phyloP scores from a whole-genome alignment of 495 filamentous ascomycete species.

The Daldinia caldariorum region DNA sequence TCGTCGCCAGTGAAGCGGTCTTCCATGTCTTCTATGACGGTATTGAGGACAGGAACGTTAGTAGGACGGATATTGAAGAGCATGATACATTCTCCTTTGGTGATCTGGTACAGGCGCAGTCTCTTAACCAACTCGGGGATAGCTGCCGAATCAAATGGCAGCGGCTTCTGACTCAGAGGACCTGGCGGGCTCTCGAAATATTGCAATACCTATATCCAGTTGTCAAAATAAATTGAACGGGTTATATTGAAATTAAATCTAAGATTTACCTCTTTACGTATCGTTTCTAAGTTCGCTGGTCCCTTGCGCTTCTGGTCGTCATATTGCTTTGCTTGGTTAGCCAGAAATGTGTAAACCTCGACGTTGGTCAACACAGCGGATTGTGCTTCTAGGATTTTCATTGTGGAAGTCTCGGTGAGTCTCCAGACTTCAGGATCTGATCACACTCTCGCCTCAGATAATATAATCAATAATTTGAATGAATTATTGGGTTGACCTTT shows the following conservation, averaged over 20 bases:
- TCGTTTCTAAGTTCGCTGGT: conserved; percentile 52
- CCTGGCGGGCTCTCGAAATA: conserved; percentile 54
- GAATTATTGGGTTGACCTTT: not conserved
- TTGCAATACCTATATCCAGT: conserved; percentile 44
- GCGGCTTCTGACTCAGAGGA: conserved; percentile 56
- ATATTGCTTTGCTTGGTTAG: conserved; percentile 52
- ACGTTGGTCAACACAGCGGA: conserved; percentile 58
- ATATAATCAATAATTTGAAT: not conserved
- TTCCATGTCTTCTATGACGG: conserved; percentile 58
- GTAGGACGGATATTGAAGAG: conserved; percentile 58
- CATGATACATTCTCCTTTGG: conserved; percentile 58
- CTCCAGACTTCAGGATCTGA: not conserved
- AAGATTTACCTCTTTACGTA: conserved; percentile 46
- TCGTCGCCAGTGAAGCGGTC: conserved; percentile 56
- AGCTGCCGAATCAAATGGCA: conserved; percentile 46
- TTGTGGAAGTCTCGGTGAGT: conserved; percentile 30
- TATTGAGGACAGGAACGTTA: conserved; percentile 49
- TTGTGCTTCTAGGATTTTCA: conserved; percentile 62
- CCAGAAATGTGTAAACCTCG: conserved; percentile 59
- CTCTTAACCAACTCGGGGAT: conserved; percentile 51
- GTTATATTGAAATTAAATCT: not conserved
- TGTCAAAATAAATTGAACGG: conserved; percentile 2
- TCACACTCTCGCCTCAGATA: not conserved
- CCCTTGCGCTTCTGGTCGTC: conserved; percentile 52
- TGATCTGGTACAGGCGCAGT: conserved; percentile 52